Conservation (phyloP, 768 basidiomycete species). For the Mycena floridula region DNA sequence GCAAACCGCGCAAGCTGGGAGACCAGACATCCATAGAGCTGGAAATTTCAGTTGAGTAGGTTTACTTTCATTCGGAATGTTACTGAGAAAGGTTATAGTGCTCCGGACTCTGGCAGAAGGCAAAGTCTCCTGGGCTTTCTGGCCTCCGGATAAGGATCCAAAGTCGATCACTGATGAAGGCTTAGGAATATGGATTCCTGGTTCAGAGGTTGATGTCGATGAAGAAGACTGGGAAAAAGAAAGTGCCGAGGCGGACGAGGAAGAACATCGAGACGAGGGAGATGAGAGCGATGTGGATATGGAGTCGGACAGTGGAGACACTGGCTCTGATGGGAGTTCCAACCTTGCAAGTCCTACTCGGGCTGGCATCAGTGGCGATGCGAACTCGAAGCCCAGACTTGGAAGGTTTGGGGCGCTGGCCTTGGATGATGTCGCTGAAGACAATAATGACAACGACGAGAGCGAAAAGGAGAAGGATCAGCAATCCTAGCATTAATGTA, state of each 20-base stretch:
- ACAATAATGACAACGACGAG: too few species aligned
- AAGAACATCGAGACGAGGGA: constrained; percentile 14
- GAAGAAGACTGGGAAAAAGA: constrained; percentile 16
- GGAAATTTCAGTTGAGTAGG: constrained; percentile 87
- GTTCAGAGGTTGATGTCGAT: constrained; percentile 24
- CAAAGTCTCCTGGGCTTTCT: constrained; percentile 77
- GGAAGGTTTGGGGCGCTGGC: constrained; percentile 38
- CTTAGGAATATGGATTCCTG: constrained; percentile 55
- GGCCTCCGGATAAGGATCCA: constrained; percentile 51
- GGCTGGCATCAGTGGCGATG: background rate
- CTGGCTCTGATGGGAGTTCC: constrained; percentile 22
- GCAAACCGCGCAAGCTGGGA: constrained; percentile 86
- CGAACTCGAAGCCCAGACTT: background rate
- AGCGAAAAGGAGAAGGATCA: too few species aligned
- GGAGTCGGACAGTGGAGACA: constrained; percentile 19
- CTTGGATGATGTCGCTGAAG: constrained; percentile 25
- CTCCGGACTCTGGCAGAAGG: constrained; percentile 82
- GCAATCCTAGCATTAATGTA: too few species aligned
- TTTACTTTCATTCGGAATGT: constrained; percentile 11
- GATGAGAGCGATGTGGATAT: constrained; percentile 21
- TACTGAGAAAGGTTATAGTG: constrained; percentile 36
- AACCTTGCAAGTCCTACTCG: constrained; percentile 6
- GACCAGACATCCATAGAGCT: constrained; percentile 84
- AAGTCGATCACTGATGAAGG: constrained; percentile 21
- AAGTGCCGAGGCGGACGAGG: constrained; percentile 20